Conservation (phyloP, 176 grass and related monocot species). For the Phoenix roebelenii region DNA sequence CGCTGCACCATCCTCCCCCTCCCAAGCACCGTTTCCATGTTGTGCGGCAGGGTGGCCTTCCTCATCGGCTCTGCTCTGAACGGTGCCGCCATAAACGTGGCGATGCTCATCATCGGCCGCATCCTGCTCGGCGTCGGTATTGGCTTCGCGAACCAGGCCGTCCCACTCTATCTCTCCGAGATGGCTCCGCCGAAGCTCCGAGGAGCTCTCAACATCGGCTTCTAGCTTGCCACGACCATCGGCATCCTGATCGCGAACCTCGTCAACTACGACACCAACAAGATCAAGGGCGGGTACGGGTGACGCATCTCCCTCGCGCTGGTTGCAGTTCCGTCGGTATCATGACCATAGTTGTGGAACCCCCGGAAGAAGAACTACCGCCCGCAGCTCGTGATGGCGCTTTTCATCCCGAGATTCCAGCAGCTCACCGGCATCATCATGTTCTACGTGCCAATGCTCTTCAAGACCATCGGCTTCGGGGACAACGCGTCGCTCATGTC, state of each 20-base stretch:
- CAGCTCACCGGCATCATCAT: background rate
- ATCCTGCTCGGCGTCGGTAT: conserved; percentile 6
- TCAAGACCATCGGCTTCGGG: too few relatives aligned
- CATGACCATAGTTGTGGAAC: background rate
- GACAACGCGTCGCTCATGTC: too few relatives aligned
- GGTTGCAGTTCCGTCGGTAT: background rate
- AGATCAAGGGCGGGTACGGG: background rate
- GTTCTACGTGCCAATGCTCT: background rate
- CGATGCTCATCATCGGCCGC: conserved; percentile 14
- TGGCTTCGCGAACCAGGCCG: conserved; percentile 14
- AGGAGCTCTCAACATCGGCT: conserved; percentile 10
- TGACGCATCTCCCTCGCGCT: conserved; percentile 10
- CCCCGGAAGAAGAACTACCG: conserved; percentile 1
- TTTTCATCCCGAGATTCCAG: conserved; percentile 1
- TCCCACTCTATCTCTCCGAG: conserved; percentile 19
- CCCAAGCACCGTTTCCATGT: background rate
- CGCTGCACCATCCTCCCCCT: too few relatives aligned
- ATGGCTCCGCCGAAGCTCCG: conserved; percentile 4
- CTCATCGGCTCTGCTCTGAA: background rate
- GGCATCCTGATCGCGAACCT: conserved; percentile 2
- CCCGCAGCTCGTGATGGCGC: conserved; percentile 15
- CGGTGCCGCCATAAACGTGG: conserved; percentile 1
- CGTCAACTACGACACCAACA: conserved; percentile 11
- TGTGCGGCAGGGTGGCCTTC: background rate
- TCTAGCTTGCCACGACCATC: conserved; percentile 8